Base-by-base conservation (phyloP, 2,329 filamentous ascomycete species). In the Aureobasidium sp. region DNA sequence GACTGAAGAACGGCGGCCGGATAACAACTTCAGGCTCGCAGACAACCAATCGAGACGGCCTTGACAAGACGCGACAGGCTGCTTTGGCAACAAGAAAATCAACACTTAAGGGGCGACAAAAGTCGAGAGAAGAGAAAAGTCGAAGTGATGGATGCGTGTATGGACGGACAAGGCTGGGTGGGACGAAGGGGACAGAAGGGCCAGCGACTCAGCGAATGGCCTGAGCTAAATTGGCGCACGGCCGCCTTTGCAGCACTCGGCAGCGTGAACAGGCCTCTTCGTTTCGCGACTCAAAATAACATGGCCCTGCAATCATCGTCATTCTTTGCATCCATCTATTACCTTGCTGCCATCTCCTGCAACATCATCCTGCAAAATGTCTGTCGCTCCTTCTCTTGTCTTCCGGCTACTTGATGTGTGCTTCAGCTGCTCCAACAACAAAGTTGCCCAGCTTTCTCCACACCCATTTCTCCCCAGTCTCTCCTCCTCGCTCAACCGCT, bases 221-320 rank as follows among this genome's bases (percentile, higher is more conserved):
- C 34, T 49, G 45, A 49, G 45, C 6, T 10, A 35, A 35, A 5
- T 7, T 27, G 7, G 32, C 10, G 44, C 44, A 35, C 29, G 44
- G 44, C 27, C 12, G 27, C 27, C n/a, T n/a, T n/a, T n/a, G 40
- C 40, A 24, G 40, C 42, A 45, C 29, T 25, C 40, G 40, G 40
- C 41, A 45, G 34, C 17, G 22, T 22, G 25, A 30, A 49, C 34
- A 39, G 45, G 39, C 45, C 45, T 38, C 45, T 17, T 39, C 45
- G 45, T 49, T 39, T 49, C 45, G 45, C 45, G n/a, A 35, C 45
- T 49, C 34, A 22, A 49, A 39, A 49, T 29, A 39, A 34, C 38
- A 49, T 30, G 45, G 34, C 34, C 45, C 45, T 49, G 45, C 45
- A 49, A 49, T 49, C 45, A 49, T 49, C 45, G 45, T 49, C 45